Conservation (phyloP, 73 alveolate species). For the Paramecium octaurelia region DNA sequence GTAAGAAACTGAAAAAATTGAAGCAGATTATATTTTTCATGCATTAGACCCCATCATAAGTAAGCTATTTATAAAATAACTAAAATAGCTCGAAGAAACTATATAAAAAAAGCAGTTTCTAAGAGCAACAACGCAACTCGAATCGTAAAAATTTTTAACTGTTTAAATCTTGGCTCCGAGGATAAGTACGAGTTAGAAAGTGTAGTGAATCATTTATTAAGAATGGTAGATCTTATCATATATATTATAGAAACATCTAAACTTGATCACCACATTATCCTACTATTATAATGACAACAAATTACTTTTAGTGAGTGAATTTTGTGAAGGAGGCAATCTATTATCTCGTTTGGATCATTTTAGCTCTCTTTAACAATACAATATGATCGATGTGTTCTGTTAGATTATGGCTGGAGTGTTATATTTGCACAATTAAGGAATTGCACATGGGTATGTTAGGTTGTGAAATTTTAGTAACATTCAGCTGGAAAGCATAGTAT, state of each 20-base stretch:
- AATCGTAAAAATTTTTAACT: not conserved
- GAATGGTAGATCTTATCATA: not conserved
- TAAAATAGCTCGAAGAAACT: not conserved
- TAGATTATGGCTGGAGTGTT: not conserved
- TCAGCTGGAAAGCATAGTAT: not conserved
- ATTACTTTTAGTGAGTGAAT: not conserved
- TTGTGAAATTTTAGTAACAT: not conserved
- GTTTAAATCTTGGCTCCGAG: not conserved
- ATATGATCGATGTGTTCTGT: not conserved
- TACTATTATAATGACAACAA: not conserved
- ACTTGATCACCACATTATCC: not conserved
- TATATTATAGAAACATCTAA: not conserved
- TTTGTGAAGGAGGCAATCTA: constrained; percentile 23
- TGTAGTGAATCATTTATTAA: not conserved
- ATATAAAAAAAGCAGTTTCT: not conserved
- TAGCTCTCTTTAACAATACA: not conserved
- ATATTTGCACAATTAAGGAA: not conserved
- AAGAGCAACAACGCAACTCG: not conserved
- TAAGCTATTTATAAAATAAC: not conserved
- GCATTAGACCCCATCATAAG: not conserved
- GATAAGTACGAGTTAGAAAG: not conserved
- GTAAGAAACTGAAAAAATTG: not conserved
- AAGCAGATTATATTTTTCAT: not conserved
- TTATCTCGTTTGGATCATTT: not conserved
- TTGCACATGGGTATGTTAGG: constrained; percentile 16